Evolutionary conservation across 208 protist species (phyloP).

Genomic region (Acanthamoeba quina): DNA sequence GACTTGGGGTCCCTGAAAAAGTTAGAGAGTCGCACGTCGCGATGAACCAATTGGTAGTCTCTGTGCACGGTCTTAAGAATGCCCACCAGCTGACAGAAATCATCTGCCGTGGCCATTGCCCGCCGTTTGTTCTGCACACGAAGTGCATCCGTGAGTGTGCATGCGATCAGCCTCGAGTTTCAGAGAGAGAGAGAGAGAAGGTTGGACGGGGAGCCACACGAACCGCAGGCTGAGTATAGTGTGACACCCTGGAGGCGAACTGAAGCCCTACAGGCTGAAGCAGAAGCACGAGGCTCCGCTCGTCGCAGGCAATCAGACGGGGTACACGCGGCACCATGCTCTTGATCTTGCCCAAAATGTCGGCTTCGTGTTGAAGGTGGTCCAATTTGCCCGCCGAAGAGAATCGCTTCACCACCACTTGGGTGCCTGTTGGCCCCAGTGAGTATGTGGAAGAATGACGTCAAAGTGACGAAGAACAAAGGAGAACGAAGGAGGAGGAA

Average conservation of each 20-base stretch:
- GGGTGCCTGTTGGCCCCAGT: neutral
- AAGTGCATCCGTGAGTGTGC: too few species aligned
- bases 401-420: conserved; percentile 43
- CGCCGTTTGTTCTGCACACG: neutral
- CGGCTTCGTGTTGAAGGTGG: neutral
- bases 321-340: neutral
- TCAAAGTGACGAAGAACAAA: too few species aligned
- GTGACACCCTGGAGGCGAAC: neutral
- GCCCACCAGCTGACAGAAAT: conserved; percentile 50
- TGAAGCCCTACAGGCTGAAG: conserved; percentile 1
- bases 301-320: neutral
- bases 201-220: too few species aligned
- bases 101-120: conserved; percentile 1
- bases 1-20: neutral
- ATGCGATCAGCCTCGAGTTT: too few species aligned
- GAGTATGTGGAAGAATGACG: neutral
- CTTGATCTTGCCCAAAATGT: neutral
- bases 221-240: too few species aligned
- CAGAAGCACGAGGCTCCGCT: neutral
- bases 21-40: neutral
- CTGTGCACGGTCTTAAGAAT: conserved; percentile 33
- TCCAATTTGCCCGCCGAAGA: neutral
- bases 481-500: neutral
- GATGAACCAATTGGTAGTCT: neutral
- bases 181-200: too few species aligned